Percentiles rank a stretch among this genome's conserved stretches.
Conservation (phyloP, 2,329 filamentous ascomycete species). For the Conoideocrella luteorostrata region DNA sequence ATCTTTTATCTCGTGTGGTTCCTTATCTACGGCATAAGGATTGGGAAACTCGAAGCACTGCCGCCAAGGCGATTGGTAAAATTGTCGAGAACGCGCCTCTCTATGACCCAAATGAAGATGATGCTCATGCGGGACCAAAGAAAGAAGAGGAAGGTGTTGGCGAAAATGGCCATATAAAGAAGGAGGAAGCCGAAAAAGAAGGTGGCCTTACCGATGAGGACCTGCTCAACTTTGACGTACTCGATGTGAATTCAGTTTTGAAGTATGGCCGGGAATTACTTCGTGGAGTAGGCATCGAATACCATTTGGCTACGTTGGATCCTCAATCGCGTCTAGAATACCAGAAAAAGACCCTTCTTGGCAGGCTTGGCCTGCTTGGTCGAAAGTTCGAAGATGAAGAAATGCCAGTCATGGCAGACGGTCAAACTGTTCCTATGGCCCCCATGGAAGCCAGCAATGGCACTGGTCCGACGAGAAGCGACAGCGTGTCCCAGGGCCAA, state of each 20-base stretch:
- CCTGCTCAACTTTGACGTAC: conserved; percentile 62
- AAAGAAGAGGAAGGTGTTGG: conserved; percentile 27
- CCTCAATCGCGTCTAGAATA: conserved; percentile 74
- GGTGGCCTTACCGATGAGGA: conserved; percentile 45
- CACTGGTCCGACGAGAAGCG: conserved; percentile 25
- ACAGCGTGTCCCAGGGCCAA: conserved; percentile 33
- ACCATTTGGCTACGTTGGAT: conserved; percentile 72
- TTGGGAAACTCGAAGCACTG: conserved; percentile 92
- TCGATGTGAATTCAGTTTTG: conserved; percentile 75
- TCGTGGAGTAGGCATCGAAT: conserved; percentile 81
- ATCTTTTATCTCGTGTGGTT: conserved; percentile 87
- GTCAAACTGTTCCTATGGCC: conserved; percentile 33
- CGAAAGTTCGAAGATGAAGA: conserved; percentile 82
- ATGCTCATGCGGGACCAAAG: conserved; percentile 42
- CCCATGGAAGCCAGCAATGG: conserved; percentile 36
- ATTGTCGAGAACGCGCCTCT: conserved; percentile 83
- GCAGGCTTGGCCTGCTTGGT: conserved; percentile 77
- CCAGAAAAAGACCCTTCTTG: conserved; percentile 81
- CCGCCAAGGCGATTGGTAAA: conserved; percentile 88
- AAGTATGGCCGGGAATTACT: conserved; percentile 78
- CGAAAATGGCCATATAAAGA: conserved; percentile 45
- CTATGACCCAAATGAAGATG: conserved; percentile 82
- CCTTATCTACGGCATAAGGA: conserved; percentile 91
- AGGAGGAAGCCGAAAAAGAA: conserved; percentile 52
- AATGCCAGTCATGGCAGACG: conserved; percentile 50